Conservation (phyloP, 108 stramenopile species). For the Fistulifera solaris region DNA sequence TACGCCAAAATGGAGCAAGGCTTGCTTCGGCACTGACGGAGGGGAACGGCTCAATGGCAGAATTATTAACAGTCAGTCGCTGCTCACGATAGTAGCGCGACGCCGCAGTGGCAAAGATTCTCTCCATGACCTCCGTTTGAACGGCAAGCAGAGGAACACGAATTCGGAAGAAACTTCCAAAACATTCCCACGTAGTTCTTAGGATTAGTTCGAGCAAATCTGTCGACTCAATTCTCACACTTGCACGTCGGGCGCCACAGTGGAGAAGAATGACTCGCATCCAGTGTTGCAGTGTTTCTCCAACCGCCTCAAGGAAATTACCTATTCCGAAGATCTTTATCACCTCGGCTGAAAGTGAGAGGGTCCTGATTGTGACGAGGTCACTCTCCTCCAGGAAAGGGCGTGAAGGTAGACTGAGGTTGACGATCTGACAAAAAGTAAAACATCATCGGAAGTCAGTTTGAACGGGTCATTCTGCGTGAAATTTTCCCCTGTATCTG, state of each 20-base stretch:
- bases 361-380: slow-evolving; percentile 48
- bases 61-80: slow-evolving; percentile 12
- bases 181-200: slow-evolving; percentile 76
- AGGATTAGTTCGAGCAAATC: slow-evolving; percentile 80
- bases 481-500: no score
- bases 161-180: slow-evolving; percentile 75
- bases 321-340: slow-evolving; percentile 84
- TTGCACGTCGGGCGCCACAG: slow-evolving; percentile 74
- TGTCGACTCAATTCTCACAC: slow-evolving; percentile 68
- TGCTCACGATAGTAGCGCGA: slow-evolving; percentile 65
- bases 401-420: slow-evolving; percentile 78
- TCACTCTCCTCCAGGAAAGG: slow-evolving; percentile 67
- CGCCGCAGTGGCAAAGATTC: slow-evolving; percentile 74
- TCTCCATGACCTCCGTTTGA: slow-evolving; percentile 81
- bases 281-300: slow-evolving; percentile 87
- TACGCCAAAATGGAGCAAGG: slow-evolving; percentile 76
- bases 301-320: slow-evolving; percentile 71
- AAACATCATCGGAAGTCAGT: slow-evolving; percentile 50
- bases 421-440: slow-evolving; percentile 74
- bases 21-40: slow-evolving; percentile 77
- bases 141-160: slow-evolving; percentile 72
- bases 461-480: not conserved
- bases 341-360: slow-evolving; percentile 66
- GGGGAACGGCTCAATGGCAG: slow-evolving; percentile 46
- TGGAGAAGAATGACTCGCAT: slow-evolving; percentile 78